Percentiles rank a stretch among this genome's conserved stretches.
Conservation (phyloP, 768 basidiomycete species). For the Crucibulum laeve region DNA sequence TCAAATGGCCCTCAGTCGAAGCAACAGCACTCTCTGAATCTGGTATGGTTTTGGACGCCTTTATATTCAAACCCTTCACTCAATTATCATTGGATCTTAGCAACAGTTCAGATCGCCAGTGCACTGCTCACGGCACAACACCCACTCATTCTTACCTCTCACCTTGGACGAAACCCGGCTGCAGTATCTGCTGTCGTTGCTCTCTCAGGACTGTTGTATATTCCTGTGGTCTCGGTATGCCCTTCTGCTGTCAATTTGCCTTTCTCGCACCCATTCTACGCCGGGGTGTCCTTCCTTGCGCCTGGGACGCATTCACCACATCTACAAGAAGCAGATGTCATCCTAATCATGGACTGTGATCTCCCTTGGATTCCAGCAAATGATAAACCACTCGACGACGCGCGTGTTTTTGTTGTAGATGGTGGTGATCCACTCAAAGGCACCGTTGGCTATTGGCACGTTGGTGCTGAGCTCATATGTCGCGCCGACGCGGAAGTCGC, state of each 20-base stretch:
- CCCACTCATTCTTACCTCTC: conserved; percentile 64
- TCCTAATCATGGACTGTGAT: conserved; percentile 63
- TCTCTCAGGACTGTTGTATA: conserved; percentile 46
- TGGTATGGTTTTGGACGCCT: conserved; percentile 15
- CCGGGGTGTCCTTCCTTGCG: conserved; percentile 48
- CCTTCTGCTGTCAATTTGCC: conserved; percentile 51
- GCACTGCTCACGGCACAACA: conserved; percentile 45
- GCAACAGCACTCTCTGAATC: conserved; percentile 39
- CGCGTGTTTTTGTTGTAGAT: conserved; percentile 58
- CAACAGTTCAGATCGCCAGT: conserved; percentile 32
- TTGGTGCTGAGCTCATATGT: conserved; percentile 55
- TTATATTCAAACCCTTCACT: not conserved
- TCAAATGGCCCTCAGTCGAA: conserved; percentile 50
- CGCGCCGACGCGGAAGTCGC: conserved; percentile 52
- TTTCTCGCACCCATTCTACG: conserved; percentile 48
- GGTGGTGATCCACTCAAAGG: conserved; percentile 58
- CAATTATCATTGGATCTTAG: conserved; percentile 13
- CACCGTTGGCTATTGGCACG: conserved; percentile 43
- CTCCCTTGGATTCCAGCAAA: conserved; percentile 60
- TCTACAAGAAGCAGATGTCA: conserved; percentile 53
- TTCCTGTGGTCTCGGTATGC: conserved; percentile 51
- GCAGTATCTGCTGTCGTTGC: conserved; percentile 40
- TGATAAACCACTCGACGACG: conserved; percentile 34
- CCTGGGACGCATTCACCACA: conserved; percentile 39
- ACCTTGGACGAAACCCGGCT: conserved; percentile 50